Evolutionary conservation across 208 protist genomes (phyloP), one percentile per base, ranked within the genome.

Genomic region (Acanthamoeba royreba): DNA sequence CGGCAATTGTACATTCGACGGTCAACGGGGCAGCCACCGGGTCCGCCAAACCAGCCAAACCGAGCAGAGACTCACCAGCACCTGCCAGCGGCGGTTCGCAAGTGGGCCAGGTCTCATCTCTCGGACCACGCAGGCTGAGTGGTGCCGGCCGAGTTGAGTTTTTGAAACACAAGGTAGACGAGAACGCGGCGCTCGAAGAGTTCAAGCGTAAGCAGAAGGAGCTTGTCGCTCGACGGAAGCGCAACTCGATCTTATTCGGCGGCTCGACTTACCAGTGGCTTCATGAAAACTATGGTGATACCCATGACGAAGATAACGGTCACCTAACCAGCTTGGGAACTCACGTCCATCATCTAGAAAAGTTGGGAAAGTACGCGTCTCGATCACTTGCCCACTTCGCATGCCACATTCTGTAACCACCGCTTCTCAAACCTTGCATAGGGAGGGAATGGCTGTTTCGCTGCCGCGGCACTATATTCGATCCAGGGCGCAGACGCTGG

Each of bases 161-260:
- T 17, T 69, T n/a, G n/a, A n/a, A n/a, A n/a, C n/a, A n/a, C n/a
- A n/a, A n/a, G n/a, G n/a, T n/a, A n/a, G 72, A 83, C 72, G 72
- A 83, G 17, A 83, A 83, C 42, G 72, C 72, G 42, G 72, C 72
- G 1, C 72, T 83, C 17, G 72, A 83, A 28, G 72, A 83, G 72
- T 83, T 83, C 72, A 83, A 49, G 40, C 72, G 7, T 35, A 83
- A 83, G 72, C 72, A 83, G 42, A 83, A 49, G 72, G 72, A 83
- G 72, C 72, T 83, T 19, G 35, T 43, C 40, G 72, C 72, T 5
- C 72, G 72, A 9, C 72, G 35, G 15, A 45, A 22, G 40, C 15
- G 40, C 3, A 83, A 83, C 40, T 83, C 72, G 72, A n/a, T 83
- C n/a, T 1, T 83, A 43, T n/a, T 49, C 25, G 13, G 28, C 22